Evolutionary conservation across 129 eudicot species (phyloP), one percentile per base, ranked within the genome.

Genomic region (Helianthus tuberosus): DNA sequence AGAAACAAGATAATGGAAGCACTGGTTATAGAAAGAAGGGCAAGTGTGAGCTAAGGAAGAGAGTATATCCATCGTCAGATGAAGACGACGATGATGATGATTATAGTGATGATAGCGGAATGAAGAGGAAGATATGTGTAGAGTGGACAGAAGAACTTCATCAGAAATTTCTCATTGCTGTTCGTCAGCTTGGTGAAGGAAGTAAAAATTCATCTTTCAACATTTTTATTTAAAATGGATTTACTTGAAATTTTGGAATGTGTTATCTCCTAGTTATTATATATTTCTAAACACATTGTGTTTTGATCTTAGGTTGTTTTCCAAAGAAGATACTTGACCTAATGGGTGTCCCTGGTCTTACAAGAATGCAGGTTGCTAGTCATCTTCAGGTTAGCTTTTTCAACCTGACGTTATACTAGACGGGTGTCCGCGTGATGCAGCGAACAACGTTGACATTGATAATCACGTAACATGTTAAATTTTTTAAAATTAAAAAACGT

Each of bases 71-170:
- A 38, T 25, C 27, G 8, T 53, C 36, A 2, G 48, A 69, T 17
- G 71, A 75, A 13, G 52, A 23, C 0, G 67, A 5, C 9, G 53
- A n/a, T 20, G 16, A 29, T 23, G 59, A 23, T 23, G 57, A 58
- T 58, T 35, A n/a, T 23, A 15, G 16, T 14, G 57, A 15, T 14
- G 69, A 16, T 11, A 8, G n/a, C 36, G 23, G 60, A 35, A 62
- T 70, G 61, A 74, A 73, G 55, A 80, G 62, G 64, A 76, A 76
- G 76, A 48, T 50, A 63, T 73, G 84, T 38, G 49, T 75, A 8
- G 75, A 75, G 58, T 86, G 89, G 89, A 86, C 89, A 2, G 54
- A 41, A 48, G 89, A 75, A 64, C 89, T 86, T 48, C 87, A 86
- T 55, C 60, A 48, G 44, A 82, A 76, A 39, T 86, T 86, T 32